Evolutionary conservation across 352 stramenopile genomes (phyloP).

Genomic region (Aphanomyces astaci): DNA sequence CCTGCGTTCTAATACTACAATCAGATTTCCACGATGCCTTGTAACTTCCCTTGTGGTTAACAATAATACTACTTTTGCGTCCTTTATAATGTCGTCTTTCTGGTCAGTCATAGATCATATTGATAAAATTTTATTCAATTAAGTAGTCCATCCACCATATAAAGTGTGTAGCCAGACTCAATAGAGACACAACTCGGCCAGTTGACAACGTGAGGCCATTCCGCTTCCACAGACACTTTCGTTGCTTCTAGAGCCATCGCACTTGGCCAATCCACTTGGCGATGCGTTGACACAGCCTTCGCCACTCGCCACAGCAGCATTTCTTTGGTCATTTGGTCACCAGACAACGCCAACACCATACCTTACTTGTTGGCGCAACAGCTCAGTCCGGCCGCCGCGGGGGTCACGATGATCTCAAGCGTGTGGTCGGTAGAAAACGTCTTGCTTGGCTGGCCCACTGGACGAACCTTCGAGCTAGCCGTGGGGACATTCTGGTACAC

Average conservation of each 20-base stretch:
- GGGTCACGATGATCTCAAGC: background rate
- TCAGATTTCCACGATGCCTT: no score
- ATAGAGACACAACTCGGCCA: background rate
- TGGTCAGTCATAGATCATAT: no score
- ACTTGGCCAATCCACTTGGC: background rate
- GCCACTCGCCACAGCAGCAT: background rate
- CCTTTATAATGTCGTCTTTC: no score
- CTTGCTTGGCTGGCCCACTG: background rate
- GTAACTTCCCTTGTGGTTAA: no score
- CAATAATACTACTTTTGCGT: no score
- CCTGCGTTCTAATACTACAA: no score
- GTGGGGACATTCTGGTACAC: conserved; percentile 4
- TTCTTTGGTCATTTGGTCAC: conserved; percentile 19
- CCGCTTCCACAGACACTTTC: background rate
- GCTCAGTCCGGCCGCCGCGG: background rate
- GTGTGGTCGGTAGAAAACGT: background rate
- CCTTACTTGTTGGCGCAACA: no score
- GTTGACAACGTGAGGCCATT: background rate
- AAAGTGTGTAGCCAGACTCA: no score
- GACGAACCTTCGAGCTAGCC: background rate
- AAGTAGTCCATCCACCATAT: no score
- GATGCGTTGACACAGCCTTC: background rate
- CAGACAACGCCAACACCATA: conserved; percentile 86
- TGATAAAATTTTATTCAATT: no score
- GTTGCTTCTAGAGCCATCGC: background rate